Base-by-base conservation (phyloP, 78 protist species). In the Dictyostelium brefeldianum region DNA sequence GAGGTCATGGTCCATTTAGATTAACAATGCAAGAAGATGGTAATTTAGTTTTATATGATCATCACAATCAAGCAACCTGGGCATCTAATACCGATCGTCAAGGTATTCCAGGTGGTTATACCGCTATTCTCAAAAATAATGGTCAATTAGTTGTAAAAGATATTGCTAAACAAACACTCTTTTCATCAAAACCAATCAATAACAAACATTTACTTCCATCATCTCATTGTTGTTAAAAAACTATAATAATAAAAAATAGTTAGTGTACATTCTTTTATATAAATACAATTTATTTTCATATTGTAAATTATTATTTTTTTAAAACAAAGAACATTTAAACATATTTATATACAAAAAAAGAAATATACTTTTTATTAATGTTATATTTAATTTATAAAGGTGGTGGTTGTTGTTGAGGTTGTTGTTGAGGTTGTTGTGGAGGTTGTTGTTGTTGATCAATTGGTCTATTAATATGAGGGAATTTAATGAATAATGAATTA, bases 1-100 rank as follows among this genome's bases (percentile, higher is more conserved):
- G 69, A 74, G 89, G 89, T 29, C 78, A 69, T n/a, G 89, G 80
- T 31, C 80, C 79, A 81, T 65, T 7, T 47, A 17, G 79, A 27
- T 53, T 65, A 29, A 81, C 41, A 17, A 36, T 64, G 64, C 89
- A 81, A 53, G 46, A 9, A 7, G 83, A 78, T 31, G 46, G 67
- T 36, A 80, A 81, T 48, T 51, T 81, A n/a, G 78, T 59, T 80
- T 0, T 80, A 47, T 80, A 80, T 80, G 87, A 80, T 25, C 12
- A 18, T 47, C 53, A 65, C 79, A 50, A 43, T 36, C 15, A 10
- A 0, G 31, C 79, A 4, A 48, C 62, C 1, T 81, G 89, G 89
- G 9, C 64, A 9, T 29, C 89, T 5, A 8, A 3, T 14, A 81
- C 89, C 51, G 4, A 81, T 36, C n/a, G 41, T 22, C 8, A 31